A percentile compares a stretch with the other conserved stretches of the same genome.
These are phyloP conservation scores for Acer yangbiense DNA, from an alignment of 345 rosid genomes.

Conservation along the genomic window DNA sequence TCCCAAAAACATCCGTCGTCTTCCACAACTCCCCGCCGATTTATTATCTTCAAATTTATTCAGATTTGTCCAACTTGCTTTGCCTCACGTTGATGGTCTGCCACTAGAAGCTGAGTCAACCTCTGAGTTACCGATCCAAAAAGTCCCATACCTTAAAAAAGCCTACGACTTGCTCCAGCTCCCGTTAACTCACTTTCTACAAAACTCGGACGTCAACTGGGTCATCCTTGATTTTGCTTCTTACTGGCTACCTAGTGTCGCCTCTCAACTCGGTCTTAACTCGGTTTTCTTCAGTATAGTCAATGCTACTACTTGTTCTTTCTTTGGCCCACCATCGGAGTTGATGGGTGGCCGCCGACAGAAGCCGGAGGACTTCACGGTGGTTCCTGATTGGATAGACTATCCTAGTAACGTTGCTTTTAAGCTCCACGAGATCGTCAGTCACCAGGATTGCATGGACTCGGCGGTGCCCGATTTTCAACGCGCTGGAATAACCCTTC, in stretches of 20 bases:
- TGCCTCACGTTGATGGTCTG: conserved; percentile 2
- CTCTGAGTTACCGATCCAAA: not conserved
- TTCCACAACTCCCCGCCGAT: not conserved
- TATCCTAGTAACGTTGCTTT: conserved; percentile 23
- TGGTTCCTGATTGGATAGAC: conserved; percentile 34
- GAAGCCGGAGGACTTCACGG: conserved; percentile 34
- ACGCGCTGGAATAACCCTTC: not conserved
- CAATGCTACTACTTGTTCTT: conserved; percentile 20
- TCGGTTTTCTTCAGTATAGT: conserved; percentile 32
- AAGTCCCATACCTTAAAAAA: conserved; percentile 11
- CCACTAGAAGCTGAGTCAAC: conserved; percentile 14
- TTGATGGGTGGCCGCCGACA: conserved; percentile 13
- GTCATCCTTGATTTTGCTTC: conserved; percentile 12
- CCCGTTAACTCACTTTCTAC: not conserved
- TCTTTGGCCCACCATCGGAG: conserved; percentile 17
- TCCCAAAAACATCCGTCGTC: conserved; percentile 7
- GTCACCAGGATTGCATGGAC: conserved; percentile 14
- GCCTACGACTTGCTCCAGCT: conserved; percentile 10
- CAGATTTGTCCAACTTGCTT: not conserved
- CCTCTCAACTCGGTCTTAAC: conserved; percentile 23
- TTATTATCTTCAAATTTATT: not conserved
- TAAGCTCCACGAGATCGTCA: conserved; percentile 16
- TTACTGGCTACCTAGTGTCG: conserved; percentile 13
- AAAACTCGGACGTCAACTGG: conserved; percentile 13
- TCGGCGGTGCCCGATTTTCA: conserved; percentile 8